phyloP scores from a whole-genome alignment of 2,329 filamentous ascomycete species.

The Colletotrichum sp. region DNA sequence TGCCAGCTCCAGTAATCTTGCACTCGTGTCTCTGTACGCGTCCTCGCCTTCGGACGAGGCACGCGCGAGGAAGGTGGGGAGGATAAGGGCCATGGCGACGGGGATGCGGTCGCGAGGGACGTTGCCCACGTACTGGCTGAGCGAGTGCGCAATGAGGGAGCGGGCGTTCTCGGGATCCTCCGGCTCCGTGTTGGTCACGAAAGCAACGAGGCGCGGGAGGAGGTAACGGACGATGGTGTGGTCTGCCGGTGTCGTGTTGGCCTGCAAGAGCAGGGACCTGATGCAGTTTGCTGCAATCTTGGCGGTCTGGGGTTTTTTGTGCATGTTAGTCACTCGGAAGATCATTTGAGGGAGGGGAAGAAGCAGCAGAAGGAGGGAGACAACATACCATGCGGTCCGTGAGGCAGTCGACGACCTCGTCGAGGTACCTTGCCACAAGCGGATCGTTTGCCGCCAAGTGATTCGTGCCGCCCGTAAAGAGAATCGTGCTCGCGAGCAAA shows the following conservation, averaged over 20 bases:
- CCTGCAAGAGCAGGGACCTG: conserved; percentile 78
- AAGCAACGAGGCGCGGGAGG: conserved; percentile 76
- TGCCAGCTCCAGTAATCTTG: conserved; percentile 80
- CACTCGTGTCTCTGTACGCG: conserved; percentile 76
- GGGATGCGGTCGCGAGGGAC: conserved; percentile 51
- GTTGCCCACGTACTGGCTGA: conserved; percentile 72
- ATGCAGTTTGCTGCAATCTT: conserved; percentile 92
- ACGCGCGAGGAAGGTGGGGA: conserved; percentile 77
- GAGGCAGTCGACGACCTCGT: conserved; percentile 86
- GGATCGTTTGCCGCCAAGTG: conserved; percentile 77
- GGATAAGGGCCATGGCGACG: conserved; percentile 75
- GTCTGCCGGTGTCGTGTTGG: conserved; percentile 67
- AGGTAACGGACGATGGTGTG: conserved; percentile 77
- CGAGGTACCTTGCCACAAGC: conserved; percentile 75
- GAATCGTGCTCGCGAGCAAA: conserved; percentile 84
- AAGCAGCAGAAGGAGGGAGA: conserved; percentile 24
- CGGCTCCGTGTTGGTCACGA: conserved; percentile 71
- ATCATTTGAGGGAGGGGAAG: neutral
- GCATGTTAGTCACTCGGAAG: conserved; percentile 6
- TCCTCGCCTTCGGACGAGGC: conserved; percentile 68
- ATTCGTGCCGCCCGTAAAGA: conserved; percentile 82
- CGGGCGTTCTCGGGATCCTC: conserved; percentile 83
- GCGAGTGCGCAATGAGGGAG: conserved; percentile 71
- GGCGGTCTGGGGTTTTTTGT: conserved; percentile 61
- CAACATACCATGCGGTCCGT: conserved; percentile 76